Percentiles rank a stretch among this genome's conserved stretches.
Evolutionary conservation across 1,284 basidiomycete genomes (phyloP).

Genomic region (Apiotrichum sp.): DNA sequence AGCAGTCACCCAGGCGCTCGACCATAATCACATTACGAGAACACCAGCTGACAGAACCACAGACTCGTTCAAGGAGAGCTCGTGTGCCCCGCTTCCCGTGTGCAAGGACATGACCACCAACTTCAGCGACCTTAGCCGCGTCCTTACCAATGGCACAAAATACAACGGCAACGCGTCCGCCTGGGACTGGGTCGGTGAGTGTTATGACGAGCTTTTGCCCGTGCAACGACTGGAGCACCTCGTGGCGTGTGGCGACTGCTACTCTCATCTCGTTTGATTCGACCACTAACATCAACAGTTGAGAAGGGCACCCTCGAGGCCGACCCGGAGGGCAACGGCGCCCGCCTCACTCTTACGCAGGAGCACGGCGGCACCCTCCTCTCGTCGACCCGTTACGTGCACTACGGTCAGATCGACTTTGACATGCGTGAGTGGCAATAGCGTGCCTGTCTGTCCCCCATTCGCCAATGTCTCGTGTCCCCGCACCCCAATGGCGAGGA

Average conservation of each 20-base stretch:
- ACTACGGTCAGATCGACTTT: slow-evolving; percentile 71
- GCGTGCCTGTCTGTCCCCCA: no score
- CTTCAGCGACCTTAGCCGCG: slow-evolving; percentile 61
- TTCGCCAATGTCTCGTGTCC: no score
- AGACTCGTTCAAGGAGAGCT: slow-evolving; percentile 56
- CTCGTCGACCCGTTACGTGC: slow-evolving; percentile 70
- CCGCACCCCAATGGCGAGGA: no score
- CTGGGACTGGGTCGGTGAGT: slow-evolving; percentile 49
- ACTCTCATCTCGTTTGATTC: not conserved
- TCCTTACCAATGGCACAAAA: slow-evolving; percentile 53
- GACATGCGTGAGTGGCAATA: slow-evolving; percentile 47
- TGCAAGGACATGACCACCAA: slow-evolving; percentile 62
- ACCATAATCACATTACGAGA: no score
- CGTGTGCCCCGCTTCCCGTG: slow-evolving; percentile 65
- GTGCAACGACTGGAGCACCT: not conserved
- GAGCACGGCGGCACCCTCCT: slow-evolving; percentile 59
- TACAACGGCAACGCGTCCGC: slow-evolving; percentile 67
- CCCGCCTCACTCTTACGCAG: slow-evolving; percentile 57
- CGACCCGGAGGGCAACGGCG: slow-evolving; percentile 52
- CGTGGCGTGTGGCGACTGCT: not conserved
- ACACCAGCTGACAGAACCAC: not conserved
- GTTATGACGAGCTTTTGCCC: not conserved
- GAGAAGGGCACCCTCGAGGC: slow-evolving; percentile 62
- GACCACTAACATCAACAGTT: slow-evolving; percentile 48
- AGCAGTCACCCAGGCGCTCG: no score